Evolutionary conservation across 116 monocot species (phyloP).

Genomic region (Iris pallida): DNA sequence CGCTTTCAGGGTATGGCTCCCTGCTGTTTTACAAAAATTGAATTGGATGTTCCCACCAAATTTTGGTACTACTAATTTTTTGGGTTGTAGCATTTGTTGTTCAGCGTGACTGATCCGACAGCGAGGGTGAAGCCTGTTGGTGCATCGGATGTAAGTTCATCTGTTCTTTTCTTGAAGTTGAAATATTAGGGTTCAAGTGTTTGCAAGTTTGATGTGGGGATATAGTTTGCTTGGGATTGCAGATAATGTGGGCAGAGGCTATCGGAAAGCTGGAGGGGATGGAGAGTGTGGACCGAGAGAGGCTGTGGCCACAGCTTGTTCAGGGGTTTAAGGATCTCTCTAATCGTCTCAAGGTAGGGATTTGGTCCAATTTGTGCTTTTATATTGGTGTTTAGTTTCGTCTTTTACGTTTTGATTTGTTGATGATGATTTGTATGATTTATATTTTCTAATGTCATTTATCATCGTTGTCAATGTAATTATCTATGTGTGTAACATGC

Average conservation of each 20-base stretch:
- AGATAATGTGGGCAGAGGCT: constrained; percentile 99
- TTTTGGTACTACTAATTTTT: neutral
- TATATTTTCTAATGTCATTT: no score
- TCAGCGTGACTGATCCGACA: constrained; percentile 81
- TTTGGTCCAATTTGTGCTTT: neutral
- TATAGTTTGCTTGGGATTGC: constrained; percentile 14
- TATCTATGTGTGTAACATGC: no score
- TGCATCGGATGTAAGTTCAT: constrained; percentile 67
- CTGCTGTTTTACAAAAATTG: no score
- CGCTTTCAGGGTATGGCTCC: constrained; percentile 54
- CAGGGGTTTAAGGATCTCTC: constrained; percentile 94
- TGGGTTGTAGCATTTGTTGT: constrained; percentile 66
- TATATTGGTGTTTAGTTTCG: no score
- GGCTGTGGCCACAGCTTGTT: constrained; percentile 96
- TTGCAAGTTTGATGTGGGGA: neutral
- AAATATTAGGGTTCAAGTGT: neutral
- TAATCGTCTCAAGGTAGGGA: constrained; percentile 59
- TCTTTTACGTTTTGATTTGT: no score
- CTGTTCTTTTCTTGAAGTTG: no score
- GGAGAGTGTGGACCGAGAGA: constrained; percentile 74
- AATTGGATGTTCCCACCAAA: no score
- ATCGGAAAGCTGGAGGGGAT: constrained; percentile 93
- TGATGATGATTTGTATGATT: no score
- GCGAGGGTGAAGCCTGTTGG: constrained; percentile 84
- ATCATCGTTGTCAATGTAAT: no score